Base-by-base conservation (phyloP, 495 filamentous ascomycete genomes). In the Penicillium roqueforti region DNA sequence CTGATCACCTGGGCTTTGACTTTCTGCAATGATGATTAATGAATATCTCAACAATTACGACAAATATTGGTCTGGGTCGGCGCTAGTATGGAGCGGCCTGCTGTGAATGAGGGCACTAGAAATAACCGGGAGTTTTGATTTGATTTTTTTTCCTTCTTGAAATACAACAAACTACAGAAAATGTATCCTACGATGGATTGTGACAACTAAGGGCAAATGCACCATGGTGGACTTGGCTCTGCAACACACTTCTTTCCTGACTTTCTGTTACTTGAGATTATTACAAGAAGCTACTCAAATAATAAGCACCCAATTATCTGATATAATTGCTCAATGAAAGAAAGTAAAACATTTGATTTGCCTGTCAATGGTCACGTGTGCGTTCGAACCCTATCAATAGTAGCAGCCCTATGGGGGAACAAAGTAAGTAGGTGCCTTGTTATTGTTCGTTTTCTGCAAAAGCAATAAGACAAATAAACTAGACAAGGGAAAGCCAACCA, bases 281-380 rank as follows among this genome's bases (percentile, higher is more conserved):
- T 16, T 36, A 16, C 16, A n/a, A 36, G 32, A 16, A 36, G 6
- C 32, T n/a, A n/a, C 3, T 8, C 6, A 36, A n/a, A 36, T 6
- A 6, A 36, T 16, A 36, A n/a, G 6, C 13, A 36, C 32, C 6
- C 7, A 36, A 16, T 36, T 8, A 36, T n/a, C 2, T 36, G 6
- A 16, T 8, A 36, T 16, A 36, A 36, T 36, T 7, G 14, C n/a
- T n/a, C 6, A 36, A 16, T 36, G 32, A 36, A 36, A 36, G 32
- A 36, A 16, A 16, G 32, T 16, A 36, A 36, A 36, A 16, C 32
- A 36, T 36, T 11, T 31, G 2, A 16, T 36, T 16, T 16, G n/a
- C 32, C 32, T 16, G 6, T 13, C 28, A 36, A 23, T 29, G n/a
- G 34, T 50, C 47, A 50, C 47, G 47, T 50, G 47, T 20, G 23